Base-by-base conservation (phyloP, 306 rosid species). In the Vigna unguiculata region DNA sequence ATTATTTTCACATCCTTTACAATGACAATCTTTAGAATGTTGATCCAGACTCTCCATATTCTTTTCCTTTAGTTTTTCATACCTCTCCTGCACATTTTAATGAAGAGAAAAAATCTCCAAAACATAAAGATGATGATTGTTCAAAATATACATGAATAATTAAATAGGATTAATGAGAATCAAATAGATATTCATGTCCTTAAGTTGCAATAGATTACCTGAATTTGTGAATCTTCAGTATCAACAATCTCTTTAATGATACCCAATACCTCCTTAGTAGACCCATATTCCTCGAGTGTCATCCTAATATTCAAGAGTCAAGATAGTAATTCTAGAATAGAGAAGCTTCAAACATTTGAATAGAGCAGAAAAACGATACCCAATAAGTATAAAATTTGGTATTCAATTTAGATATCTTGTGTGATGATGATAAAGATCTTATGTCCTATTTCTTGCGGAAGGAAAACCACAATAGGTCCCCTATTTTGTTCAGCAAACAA, bases 71-170 rank as follows among this genome's bases (percentile, higher is more conserved):
- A 91, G 83, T 61, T 13, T 69, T 78, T 78, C 76, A 71, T 86
- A 91, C 54, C 95, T 76, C 48, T 85, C 93, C 98, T 94, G 86
- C 79, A 81, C 81, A 71, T 60, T 75, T 53, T 82, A 63, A 71
- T 43, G 53, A 71, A 68, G 24, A 45, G 0, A 65, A n/a, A 38
- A 38, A 38, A 38, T 40, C 17, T 69, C 11, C 13, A 16, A 72
- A 25, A 72, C 47, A 51, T 78, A 68, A 43, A 69, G 69, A 74
- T 17, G 76, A 68, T 17, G 76, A 68, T 20, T 9, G 22, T 48
- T 48, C 19, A 17, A 61, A 25, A 21, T 32, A 67, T 58, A 36
- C 52, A 47, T 22, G 19, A 52, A 71, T 51, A 51, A 55, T 36
- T 11, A 24, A 74, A 21, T 58, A 20, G 62, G 76, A 71, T 9